Evolutionary conservation across 768 basidiomycete genomes (phyloP).

Genomic region (Boletellus ananas): DNA sequence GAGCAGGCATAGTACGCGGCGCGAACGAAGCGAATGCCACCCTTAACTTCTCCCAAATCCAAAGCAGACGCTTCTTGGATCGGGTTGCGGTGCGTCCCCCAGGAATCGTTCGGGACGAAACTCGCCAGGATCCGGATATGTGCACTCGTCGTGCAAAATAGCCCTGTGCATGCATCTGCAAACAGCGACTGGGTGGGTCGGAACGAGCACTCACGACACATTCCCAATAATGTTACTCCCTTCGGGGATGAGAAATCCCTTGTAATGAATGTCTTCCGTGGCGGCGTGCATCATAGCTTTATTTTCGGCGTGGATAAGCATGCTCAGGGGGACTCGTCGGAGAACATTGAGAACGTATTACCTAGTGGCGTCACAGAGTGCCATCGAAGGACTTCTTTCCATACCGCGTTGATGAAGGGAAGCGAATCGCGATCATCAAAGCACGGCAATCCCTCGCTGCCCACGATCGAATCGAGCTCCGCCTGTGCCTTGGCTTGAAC

Average conservation of each 20-base stretch:
- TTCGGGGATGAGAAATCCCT: slow-evolving; percentile 19
- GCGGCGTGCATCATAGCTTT: slow-evolving; percentile 16
- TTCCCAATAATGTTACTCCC: slow-evolving; percentile 23
- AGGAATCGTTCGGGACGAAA: slow-evolving; percentile 37
- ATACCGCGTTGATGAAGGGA: slow-evolving; percentile 29
- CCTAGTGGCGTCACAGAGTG: slow-evolving; percentile 25
- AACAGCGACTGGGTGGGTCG: neutral
- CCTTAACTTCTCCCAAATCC: slow-evolving; percentile 32
- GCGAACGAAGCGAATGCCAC: neutral
- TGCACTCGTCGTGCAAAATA: slow-evolving; percentile 48
- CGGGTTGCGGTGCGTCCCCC: slow-evolving; percentile 16
- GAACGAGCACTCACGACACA: slow-evolving; percentile 17
- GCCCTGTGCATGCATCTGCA: slow-evolving; percentile 33
- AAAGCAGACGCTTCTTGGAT: slow-evolving; percentile 17
- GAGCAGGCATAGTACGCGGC: too few species aligned
- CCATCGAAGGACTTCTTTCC: slow-evolving; percentile 30
- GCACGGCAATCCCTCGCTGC: slow-evolving; percentile 24
- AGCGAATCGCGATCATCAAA: slow-evolving; percentile 21
- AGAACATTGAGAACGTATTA: slow-evolving; percentile 22
- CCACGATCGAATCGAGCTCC: slow-evolving; percentile 30
- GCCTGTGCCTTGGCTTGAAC: slow-evolving; percentile 29
- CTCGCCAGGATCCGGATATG: slow-evolving; percentile 29
- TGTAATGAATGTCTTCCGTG: slow-evolving; percentile 16
- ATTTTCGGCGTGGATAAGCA: neutral
- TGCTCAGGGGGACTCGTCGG: neutral